Percentiles rank a stretch among this genome's conserved stretches.
These are phyloP conservation scores for Fusarium buxicola DNA, from an alignment of 2,329 filamentous ascomycete genomes.

Conservation along the genomic window DNA sequence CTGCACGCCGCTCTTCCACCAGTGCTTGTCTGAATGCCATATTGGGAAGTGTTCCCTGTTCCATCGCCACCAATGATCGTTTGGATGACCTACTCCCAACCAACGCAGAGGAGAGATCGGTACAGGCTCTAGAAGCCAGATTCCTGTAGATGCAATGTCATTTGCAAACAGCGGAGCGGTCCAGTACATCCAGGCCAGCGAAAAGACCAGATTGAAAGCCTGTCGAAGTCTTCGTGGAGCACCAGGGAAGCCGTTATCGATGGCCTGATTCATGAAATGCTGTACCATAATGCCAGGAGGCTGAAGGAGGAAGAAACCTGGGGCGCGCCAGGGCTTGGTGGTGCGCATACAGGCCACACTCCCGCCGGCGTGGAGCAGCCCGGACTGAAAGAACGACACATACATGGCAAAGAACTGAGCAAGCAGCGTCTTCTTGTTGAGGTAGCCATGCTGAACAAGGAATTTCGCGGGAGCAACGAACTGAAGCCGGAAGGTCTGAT, in stretches of 20 bases:
- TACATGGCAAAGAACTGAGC: constrained; percentile 48
- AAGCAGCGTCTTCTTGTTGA: constrained; percentile 49
- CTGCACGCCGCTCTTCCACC: constrained; percentile 64
- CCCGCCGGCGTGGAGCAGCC: constrained; percentile 76
- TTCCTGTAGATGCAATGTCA: constrained; percentile 77
- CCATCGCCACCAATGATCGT: constrained; percentile 77
- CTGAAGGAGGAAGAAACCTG: constrained; percentile 80
- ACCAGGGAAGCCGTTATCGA: constrained; percentile 53
- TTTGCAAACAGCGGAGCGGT: constrained; percentile 76
- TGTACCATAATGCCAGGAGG: constrained; percentile 74
- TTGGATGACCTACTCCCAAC: constrained; percentile 70
- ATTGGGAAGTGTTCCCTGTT: constrained; percentile 61
- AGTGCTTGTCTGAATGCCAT: constrained; percentile 70
- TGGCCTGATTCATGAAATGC: constrained; percentile 49
- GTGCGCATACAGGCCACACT: constrained; percentile 73
- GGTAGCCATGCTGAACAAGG: constrained; percentile 55
- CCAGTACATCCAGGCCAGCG: constrained; percentile 73
- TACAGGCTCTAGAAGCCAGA: constrained; percentile 88
- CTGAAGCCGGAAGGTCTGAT: constrained; percentile 84
- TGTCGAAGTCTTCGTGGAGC: constrained; percentile 62
- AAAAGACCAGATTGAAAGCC: constrained; percentile 70
- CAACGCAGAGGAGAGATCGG: constrained; percentile 78
- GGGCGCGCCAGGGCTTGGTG: constrained; percentile 63
- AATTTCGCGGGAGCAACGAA: constrained; percentile 71
- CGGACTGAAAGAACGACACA: constrained; percentile 71